These are phyloP conservation scores for Vigna nakashimae DNA, from an alignment of 306 rosid species.

Conservation along the genomic window DNA sequence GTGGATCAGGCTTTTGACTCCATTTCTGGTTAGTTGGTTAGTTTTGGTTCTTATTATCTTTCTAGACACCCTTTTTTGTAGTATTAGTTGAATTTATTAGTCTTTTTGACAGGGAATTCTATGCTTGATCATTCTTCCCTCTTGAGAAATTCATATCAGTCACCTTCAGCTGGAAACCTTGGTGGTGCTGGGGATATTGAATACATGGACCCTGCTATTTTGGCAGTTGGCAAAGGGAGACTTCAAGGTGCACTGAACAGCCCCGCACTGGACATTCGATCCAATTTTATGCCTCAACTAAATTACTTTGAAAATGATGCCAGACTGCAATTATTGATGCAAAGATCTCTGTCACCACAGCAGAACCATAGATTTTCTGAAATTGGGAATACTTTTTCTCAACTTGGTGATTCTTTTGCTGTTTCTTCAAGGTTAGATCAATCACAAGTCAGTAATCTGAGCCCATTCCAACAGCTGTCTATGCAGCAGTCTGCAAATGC, in stretches of 20 bases:
- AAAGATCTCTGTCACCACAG: conserved; percentile 76
- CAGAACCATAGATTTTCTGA: conserved; percentile 81
- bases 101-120: conserved; percentile 66
- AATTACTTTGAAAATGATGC: conserved; percentile 82
- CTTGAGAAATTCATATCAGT: conserved; percentile 82
- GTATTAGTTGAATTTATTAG: background rate
- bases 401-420: conserved; percentile 81
- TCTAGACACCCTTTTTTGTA: background rate
- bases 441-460: conserved; percentile 66
- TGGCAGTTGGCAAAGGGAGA: conserved; percentile 96
- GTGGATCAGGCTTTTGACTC: conserved; percentile 72
- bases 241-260: conserved; percentile 77
- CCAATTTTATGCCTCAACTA: conserved; percentile 69
- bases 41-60: conserved; percentile 35
- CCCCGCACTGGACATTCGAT: conserved; percentile 74
- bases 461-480: conserved; percentile 79
- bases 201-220: conserved; percentile 98
- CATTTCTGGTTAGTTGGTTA: conserved; percentile 83
- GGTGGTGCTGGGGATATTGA: conserved; percentile 74
- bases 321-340: conserved; percentile 87
- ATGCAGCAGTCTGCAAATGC: conserved; percentile 80
- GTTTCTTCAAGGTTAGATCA: conserved; percentile 89
- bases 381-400: conserved; percentile 72
- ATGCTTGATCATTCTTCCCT: conserved; percentile 64
- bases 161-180: conserved; percentile 64